Base-by-base conservation (phyloP, 805 yeast species). In the Hanseniaspora taiwanica region DNA sequence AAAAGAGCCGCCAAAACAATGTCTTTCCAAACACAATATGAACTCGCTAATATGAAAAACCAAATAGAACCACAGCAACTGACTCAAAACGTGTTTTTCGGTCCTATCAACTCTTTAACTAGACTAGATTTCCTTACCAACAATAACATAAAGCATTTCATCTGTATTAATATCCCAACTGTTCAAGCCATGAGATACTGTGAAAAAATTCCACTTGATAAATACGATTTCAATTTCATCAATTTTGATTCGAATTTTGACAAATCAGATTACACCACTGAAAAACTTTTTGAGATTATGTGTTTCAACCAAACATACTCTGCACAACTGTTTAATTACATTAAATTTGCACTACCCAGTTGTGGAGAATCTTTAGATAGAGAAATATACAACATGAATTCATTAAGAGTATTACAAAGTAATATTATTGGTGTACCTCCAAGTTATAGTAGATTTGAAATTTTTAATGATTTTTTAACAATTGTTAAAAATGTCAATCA, bases 31-130 rank as follows among this genome's bases (percentile, higher is more conserved):
- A 25, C 45, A 32, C 44, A 46, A 31, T 43, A 42, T 29, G 48
- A 43, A 29, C 39, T 47, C 24, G 51, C 46, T 19, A 42, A 41
- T 31, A 42, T 43, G 35, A 35, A 37, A 27, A 40, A 42, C 27
- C 52, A 63, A n/a, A 50, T 57, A 31, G 40, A 54, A 29, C 68
- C 74, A 3, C 74, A 69, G 48, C 59, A 56, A 43, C 43, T 71
- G 14, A 52, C 63, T 8, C 59, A 60, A 16, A 54, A 60, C 35
- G 51, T 70, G 2, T 69, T 65, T 59, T 55, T 71, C 23, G 76
- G 77, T 1, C 72, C 76, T 2, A 46, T 68, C 40, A 56, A 66
- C 38, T 58, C 65, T 1, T 50, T 68, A n/a, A 56, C 63, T 1
- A 65, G 67, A 48, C 47, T 49, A 7, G 58, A 55, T 7, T 63